Base-by-base conservation (phyloP, 495 filamentous ascomycete species). In the Cudoniella acicularis region DNA sequence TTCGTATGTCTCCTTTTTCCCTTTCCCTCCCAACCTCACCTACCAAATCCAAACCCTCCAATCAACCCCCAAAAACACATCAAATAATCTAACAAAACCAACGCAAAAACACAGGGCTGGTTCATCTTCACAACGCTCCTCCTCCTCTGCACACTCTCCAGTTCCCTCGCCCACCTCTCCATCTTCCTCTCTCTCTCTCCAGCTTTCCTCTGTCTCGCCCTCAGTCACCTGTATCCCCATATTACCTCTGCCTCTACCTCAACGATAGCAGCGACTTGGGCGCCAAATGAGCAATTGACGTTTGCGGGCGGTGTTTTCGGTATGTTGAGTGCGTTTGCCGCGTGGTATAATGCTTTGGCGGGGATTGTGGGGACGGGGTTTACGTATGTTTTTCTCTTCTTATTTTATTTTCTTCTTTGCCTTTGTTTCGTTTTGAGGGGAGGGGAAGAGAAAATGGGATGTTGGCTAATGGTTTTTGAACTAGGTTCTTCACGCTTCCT, bases 321-420 rank as follows among this genome's bases (percentile, higher is more conserved):
- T 62, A 77, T 96, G 67, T 63, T 96, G 22, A 85, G 91, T 17
- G 91, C 92, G 2, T 96, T 98, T 74, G 68, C 90, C 45, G 92
- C 91, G 6, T 96, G 92, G 93, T 96, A 96, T 76, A 96, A 98
- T 73, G 93, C 93, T 26, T 81, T 96, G 56, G 93, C 92, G 42
- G 92, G 93, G 90, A 86, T 97, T 67, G 88, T 52, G 9, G 58
- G 26, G 22, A 70, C 48, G 27, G 52, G 52, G 27, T 46, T 45
- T 51, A 61, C 46, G 27, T 48, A 25, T 4, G 17, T 27, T n/a
- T 27, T n/a, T 8, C 13, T 26, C 3, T 42, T 9, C 22, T 36
- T 43, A n/a, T 56, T 24, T n/a, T n/a, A n/a, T n/a, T n/a, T n/a
- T n/a, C n/a, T n/a, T n/a, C n/a, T n/a, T n/a, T n/a, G n/a, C n/a